These are phyloP conservation scores for Mycosarcoma mackinlayi DNA, from an alignment of 1,284 basidiomycete genomes.

Conservation along the genomic window DNA sequence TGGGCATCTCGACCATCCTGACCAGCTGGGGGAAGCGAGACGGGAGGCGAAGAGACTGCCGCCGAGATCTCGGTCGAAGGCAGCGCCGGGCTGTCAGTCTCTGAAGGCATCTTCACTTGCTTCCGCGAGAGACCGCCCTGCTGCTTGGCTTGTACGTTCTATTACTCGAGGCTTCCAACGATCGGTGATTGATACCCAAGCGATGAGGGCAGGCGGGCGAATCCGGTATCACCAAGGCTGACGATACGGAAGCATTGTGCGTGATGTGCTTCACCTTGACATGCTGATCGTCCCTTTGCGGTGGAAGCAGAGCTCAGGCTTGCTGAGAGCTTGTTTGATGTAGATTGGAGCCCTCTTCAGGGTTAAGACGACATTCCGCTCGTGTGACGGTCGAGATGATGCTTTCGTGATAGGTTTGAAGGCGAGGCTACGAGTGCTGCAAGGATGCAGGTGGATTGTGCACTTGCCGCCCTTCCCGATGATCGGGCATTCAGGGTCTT, in stretches of 20 bases:
- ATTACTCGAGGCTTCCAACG: background rate
- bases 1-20: constrained; percentile 43
- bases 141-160: background rate
- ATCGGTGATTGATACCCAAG: background rate
- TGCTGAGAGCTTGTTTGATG: background rate
- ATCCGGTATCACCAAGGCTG: background rate
- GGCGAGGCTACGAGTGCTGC: constrained; percentile 8
- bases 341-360: background rate
- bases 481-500: constrained; percentile 13
- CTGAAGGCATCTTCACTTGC: constrained; percentile 15
- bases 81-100: constrained; percentile 27
- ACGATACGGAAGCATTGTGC: constrained; percentile 6
- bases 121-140: too few species aligned
- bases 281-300: background rate
- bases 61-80: constrained; percentile 43
- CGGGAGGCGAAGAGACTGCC: constrained; percentile 12
- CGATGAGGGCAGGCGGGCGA: background rate
- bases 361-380: too few species aligned
- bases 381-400: background rate
- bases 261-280: constrained; percentile 3
- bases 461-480: constrained; percentile 28
- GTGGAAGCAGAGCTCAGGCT: background rate
- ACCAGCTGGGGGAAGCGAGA: constrained; percentile 31
- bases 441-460: constrained; percentile 4
- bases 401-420: background rate